Evolutionary conservation across 2,329 filamentous ascomycete genomes (phyloP).

Genomic region (Periconia digitata): DNA sequence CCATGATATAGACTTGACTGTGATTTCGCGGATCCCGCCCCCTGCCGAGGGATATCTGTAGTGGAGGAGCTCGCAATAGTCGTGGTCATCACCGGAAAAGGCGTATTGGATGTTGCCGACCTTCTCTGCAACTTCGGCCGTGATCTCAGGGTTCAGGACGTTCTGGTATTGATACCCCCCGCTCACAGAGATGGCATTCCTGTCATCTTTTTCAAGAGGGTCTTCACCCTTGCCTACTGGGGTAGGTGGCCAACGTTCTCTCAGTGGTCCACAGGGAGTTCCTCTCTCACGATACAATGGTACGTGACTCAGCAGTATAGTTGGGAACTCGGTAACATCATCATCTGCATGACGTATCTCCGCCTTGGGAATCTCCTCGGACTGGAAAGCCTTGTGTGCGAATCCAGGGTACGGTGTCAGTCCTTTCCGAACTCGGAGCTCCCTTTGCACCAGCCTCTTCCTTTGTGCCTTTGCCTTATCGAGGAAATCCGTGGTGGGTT

Average conservation of each 20-base stretch:
- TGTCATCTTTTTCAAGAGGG: conserved; percentile 62
- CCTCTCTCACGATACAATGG: conserved; percentile 80
- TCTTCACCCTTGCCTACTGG: conserved; percentile 61
- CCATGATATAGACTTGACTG: conserved; percentile 93
- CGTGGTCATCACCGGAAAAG: conserved; percentile 96
- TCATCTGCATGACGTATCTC: conserved; percentile 40
- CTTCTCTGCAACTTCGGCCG: conserved; percentile 71
- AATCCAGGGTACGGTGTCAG: conserved; percentile 59
- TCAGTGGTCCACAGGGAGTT: conserved; percentile 82
- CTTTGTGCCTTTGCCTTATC: conserved; percentile 66
- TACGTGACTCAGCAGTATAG: conserved; percentile 87
- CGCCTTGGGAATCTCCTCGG: conserved; percentile 44
- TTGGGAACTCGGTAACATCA: conserved; percentile 69
- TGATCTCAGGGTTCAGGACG: conserved; percentile 77
- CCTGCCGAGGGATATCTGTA: conserved; percentile 63
- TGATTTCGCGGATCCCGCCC: conserved; percentile 71
- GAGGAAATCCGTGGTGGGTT: conserved; percentile 75
- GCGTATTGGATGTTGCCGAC: conserved; percentile 81
- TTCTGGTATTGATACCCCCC: conserved; percentile 96
- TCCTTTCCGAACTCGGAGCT: conserved; percentile 67
- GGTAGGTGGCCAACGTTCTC: conserved; percentile 79
- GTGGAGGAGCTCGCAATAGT: conserved; percentile 92
- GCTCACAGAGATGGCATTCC: conserved; percentile 76
- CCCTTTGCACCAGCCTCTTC: conserved; percentile 66
- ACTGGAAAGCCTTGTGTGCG: conserved; percentile 62